Conservation (phyloP, 495 filamentous ascomycete genomes). For the Aspergillus homomorphus region DNA sequence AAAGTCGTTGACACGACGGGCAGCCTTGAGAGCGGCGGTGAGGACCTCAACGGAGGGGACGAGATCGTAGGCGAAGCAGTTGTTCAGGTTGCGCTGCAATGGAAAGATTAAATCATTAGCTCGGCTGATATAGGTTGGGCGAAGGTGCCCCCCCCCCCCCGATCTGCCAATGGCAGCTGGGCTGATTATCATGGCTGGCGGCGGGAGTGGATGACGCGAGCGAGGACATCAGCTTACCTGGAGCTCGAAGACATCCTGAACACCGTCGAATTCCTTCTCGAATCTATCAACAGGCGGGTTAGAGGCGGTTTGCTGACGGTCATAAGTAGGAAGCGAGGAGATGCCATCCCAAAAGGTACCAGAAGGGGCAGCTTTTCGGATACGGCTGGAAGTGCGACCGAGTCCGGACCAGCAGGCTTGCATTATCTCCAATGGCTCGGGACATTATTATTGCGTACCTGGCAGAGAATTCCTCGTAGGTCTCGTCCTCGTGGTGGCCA, state of each 20-base stretch:
- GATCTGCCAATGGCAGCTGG: conserved; percentile 20
- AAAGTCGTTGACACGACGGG: conserved; percentile 95
- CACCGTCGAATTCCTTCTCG: conserved; percentile 96
- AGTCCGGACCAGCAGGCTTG: conserved; percentile 4
- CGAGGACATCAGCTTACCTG: conserved; percentile 63
- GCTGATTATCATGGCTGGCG: conserved; percentile 13
- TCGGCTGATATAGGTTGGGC: neutral
- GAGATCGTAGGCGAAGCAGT: conserved; percentile 99
- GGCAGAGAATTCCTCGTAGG: conserved; percentile 97
- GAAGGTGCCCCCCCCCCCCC: neutral
- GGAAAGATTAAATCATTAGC: conserved; percentile 6
- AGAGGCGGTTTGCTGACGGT: conserved; percentile 7
- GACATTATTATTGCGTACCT: conserved; percentile 61
- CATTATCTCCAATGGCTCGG: conserved; percentile 29
- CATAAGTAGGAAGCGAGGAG: neutral
- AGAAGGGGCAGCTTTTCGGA: conserved; percentile 6
- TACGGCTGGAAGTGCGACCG: conserved; percentile 11
- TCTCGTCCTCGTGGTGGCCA: conserved; percentile 77
- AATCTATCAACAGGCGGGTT: conserved; percentile 58
- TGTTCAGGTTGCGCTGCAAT: conserved; percentile 93
- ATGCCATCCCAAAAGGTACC: conserved; percentile 5
- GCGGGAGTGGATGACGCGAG: neutral
- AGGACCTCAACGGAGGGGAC: conserved; percentile 93
- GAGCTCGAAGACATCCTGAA: conserved; percentile 99
- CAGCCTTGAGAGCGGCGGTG: conserved; percentile 84